Base-by-base conservation (phyloP, 495 filamentous ascomycete species). In the Entonaema liquescens region DNA sequence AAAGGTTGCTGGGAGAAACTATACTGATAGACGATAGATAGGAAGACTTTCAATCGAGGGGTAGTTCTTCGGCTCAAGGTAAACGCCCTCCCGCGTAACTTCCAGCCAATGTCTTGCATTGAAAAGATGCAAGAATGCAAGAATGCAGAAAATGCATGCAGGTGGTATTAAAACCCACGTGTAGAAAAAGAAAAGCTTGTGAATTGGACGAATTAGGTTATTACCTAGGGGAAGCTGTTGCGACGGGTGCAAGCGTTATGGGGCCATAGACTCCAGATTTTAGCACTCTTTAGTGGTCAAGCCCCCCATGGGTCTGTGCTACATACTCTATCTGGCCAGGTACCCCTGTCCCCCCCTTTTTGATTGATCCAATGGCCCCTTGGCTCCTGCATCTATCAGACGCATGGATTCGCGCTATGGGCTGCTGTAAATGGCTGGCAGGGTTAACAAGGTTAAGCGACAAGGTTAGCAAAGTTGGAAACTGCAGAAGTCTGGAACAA, bases 311-410 rank as follows among this genome's bases (percentile, higher is more conserved):
- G 53, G 53, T 2, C 35, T 44, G 44, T 57, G 42, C 42, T 26
- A 66, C 47, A 63, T 59, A 49, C 59, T 42, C 26, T 52, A 58
- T 67, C 28, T 58, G 53, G 31, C 23, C 40, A 23, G 23, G 29
- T 42, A 31, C 58, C 21, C 49, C 49, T 53, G 49, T 15, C 35
- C 38, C 53, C 69, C 64, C 69, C 62, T 64, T 67, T 72, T 72
- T 65, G 55, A 67, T 68, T 68, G 69, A 67, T 31, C 64, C 47
- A 67, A 64, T 35, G 19, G 12, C 23, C 54, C 49, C 44, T 31
- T 29, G 29, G 63, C 6, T 60, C 59, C 47, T 59, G 63, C 47
- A 64, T 35, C 68, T 36, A 23, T 57, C 33, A 57, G 31, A 21
- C 31, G 29, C 54, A 53, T 26, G n/a, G 35, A 52, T 42, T n/a